Evolutionary conservation across 208 protist genomes (phyloP).

Genomic region (Acanthamoeba sp.): DNA sequence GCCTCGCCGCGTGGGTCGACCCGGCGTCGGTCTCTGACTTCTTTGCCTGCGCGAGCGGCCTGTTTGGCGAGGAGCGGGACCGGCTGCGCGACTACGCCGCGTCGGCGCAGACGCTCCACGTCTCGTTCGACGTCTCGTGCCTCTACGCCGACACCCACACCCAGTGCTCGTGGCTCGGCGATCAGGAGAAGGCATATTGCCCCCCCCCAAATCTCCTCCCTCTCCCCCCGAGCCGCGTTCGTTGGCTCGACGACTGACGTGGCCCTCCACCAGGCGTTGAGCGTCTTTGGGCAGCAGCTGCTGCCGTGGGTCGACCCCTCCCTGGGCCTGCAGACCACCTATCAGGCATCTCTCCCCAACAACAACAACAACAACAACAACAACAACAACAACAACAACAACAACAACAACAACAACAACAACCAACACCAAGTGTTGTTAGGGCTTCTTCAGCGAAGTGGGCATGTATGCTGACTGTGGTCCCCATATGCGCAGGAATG

Average conservation of each 20-base stretch:
- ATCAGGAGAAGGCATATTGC: conserved; percentile 33
- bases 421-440: too few relatives aligned
- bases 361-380: too few relatives aligned
- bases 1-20: not conserved
- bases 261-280: not conserved
- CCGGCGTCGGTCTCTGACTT: not conserved
- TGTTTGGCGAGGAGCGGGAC: not conserved
- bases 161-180: not conserved
- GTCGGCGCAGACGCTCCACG: not conserved
- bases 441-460: too few relatives aligned
- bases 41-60: not conserved
- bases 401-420: too few relatives aligned
- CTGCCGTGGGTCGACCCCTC: conserved; percentile 3
- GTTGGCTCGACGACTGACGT: too few relatives aligned
- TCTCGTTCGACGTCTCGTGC: conserved; percentile 13
- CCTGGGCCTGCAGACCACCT: not conserved
- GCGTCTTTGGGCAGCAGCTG: conserved; percentile 13
- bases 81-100: not conserved
- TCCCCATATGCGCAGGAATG: not conserved
- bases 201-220: too few relatives aligned
- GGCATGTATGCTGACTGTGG: too few relatives aligned
- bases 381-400: too few relatives aligned
- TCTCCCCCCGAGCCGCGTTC: too few relatives aligned
- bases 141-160: conserved; percentile 8
- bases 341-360: too few relatives aligned